Percentiles rank a stretch among this genome's conserved stretches.
phyloP scores from a whole-genome alignment of 495 filamentous ascomycete genomes.

The Aspergillus conjunctus region DNA sequence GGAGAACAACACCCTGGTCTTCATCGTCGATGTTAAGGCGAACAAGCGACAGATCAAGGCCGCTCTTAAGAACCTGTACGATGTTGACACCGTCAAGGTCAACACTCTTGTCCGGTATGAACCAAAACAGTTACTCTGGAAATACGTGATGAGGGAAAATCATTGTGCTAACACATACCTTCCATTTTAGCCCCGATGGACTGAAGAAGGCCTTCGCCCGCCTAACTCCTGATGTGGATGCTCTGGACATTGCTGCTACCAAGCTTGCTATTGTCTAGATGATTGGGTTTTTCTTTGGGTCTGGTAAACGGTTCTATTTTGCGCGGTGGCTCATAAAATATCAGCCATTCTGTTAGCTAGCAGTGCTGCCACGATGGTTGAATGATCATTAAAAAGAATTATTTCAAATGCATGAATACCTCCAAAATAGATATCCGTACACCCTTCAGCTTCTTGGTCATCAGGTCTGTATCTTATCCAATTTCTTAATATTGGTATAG shows the following conservation, averaged over 20 bases:
- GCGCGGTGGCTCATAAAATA: conserved; percentile 49
- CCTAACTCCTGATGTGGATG: conserved; percentile 93
- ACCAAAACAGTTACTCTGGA: conserved; percentile 27
- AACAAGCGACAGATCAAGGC: conserved; percentile 99
- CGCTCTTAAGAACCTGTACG: conserved; percentile 98
- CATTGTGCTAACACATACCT: conserved; percentile 13
- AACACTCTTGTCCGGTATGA: conserved; percentile 95
- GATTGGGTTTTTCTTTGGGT: conserved; percentile 43
- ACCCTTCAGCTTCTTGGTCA: background rate
- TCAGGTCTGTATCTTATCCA: background rate
- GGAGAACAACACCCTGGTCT: conserved; percentile 99
- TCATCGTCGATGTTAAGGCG: conserved; percentile 96
- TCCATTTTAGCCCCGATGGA: conserved; percentile 74
- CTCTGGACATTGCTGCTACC: conserved; percentile 97
- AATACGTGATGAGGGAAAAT: background rate
- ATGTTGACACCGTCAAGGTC: conserved; percentile 96
- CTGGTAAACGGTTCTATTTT: conserved; percentile 45
- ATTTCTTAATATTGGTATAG: no score
- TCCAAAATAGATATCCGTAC: conserved; percentile 9
- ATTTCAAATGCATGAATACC: conserved; percentile 32
- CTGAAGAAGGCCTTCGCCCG: conserved; percentile 98
- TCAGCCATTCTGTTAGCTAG: conserved; percentile 42
- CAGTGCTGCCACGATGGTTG: conserved; percentile 41
- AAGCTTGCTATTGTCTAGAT: conserved; percentile 96
- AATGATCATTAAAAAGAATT: conserved; percentile 47